Evolutionary conservation across 2,329 filamentous ascomycete species (phyloP).

Genomic region (Monosporascus sp.): DNA sequence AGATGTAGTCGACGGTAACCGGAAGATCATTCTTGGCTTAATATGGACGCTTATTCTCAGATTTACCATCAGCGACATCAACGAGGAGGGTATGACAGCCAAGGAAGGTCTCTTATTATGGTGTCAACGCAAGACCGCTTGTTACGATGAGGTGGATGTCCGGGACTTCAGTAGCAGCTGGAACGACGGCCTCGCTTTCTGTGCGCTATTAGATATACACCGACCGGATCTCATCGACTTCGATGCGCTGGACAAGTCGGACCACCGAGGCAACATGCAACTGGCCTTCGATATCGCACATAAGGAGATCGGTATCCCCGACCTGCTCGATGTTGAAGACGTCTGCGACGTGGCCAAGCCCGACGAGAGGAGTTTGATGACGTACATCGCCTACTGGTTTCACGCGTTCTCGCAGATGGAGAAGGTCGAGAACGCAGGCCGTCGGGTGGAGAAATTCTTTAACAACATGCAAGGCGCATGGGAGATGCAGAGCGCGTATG

Average conservation of each 20-base stretch:
- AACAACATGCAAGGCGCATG: slow-evolving; percentile 98
- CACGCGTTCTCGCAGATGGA: slow-evolving; percentile 99
- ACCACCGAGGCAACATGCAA: slow-evolving; percentile 97
- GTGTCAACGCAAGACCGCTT: slow-evolving; percentile 98
- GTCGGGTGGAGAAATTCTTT: slow-evolving; percentile 96
- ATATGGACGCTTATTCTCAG: slow-evolving; percentile 98
- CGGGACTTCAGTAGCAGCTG: slow-evolving; percentile 92
- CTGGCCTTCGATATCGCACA: slow-evolving; percentile 93
- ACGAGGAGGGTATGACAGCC: slow-evolving; percentile 93
- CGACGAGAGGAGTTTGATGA: slow-evolving; percentile 96
- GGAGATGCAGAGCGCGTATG: slow-evolving; percentile 98
- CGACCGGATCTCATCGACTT: slow-evolving; percentile 96
- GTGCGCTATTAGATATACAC: slow-evolving; percentile 93
- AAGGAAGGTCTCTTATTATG: slow-evolving; percentile 92
- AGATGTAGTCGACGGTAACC: slow-evolving; percentile 95
- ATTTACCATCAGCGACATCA: slow-evolving; percentile 98
- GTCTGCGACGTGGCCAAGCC: slow-evolving; percentile 95
- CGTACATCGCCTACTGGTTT: slow-evolving; percentile 99
- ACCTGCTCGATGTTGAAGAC: slow-evolving; percentile 93
- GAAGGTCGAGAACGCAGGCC: slow-evolving; percentile 93
- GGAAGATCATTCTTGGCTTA: slow-evolving; percentile 92
- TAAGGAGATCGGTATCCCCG: slow-evolving; percentile 94
- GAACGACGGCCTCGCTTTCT: slow-evolving; percentile 97
- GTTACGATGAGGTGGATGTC: slow-evolving; percentile 95
- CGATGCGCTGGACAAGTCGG: slow-evolving; percentile 85